Base-by-base conservation (phyloP, 352 stramenopile species). In the Porosira glacialis region DNA sequence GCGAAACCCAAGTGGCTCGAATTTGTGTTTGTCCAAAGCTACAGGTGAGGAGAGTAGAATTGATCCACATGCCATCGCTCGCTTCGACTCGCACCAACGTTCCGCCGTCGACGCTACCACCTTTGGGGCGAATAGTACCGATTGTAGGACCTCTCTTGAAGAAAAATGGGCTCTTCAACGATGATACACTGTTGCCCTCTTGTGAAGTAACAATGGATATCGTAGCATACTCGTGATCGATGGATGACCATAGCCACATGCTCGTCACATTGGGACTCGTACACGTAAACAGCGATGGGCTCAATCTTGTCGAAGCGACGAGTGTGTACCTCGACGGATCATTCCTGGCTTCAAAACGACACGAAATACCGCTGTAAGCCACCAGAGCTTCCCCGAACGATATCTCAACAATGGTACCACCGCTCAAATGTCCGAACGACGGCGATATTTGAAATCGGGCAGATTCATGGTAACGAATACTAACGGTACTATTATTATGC, bases 1-100 rank as follows among this genome's bases (percentile, higher is more conserved):
- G 50, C 26, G 52, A 49, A 38, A 73, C 39, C 63, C 63, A 73
- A 47, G 15, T 60, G 45, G 55, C 63, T 55, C 49, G 27, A n/a
- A 30, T 31, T 38, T 63, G 8, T 45, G 50, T 26, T 38, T 52
- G 27, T 0, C 53, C 63, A 53, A 73, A 73, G 55, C 49, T 55
- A 38, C 63, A 72, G 7, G 27, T 26, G 19, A 72, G 38, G 8
- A 24, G 7, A 8, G 3, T 72, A 45, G 51, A 65, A 52, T 72
- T 72, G 17, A 72, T 38, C 48, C 48, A 72, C 45, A 39, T 50
- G 4, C 53, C 63, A 45, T 22, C 55, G 30, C n/a, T 36, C 36
- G 33, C 44, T 45, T 28, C 3, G 26, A 73, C 44, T 38, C 44
- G 2, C 21, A 66, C 63, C 53, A 0, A 31, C 27, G 62, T 72